Conservation (phyloP, 805 yeast genomes). For the Candida odintsovae region DNA sequence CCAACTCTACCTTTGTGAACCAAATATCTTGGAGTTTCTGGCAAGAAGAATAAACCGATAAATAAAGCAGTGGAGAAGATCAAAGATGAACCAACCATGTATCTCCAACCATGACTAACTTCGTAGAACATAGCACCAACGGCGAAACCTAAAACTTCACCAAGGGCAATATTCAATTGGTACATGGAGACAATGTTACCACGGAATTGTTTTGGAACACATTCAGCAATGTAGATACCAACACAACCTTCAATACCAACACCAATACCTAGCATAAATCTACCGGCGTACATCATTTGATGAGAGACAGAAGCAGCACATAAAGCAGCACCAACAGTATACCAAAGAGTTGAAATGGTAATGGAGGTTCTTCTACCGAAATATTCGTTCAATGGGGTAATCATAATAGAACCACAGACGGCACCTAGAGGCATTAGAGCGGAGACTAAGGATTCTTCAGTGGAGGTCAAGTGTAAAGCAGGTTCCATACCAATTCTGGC, state of each 20-base stretch:
- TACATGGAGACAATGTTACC: conserved; percentile 58
- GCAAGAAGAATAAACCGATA: conserved; percentile 46
- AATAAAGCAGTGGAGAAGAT: conserved; percentile 49
- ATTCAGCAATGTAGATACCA: conserved; percentile 57
- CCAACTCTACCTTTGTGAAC: conserved; percentile 46
- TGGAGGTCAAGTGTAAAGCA: conserved; percentile 33
- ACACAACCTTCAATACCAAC: conserved; percentile 66
- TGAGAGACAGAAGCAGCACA: conserved; percentile 46
- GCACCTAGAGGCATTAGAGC: conserved; percentile 69
- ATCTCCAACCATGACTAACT: conserved; percentile 58
- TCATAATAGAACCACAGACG: conserved; percentile 52
- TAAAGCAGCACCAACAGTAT: conserved; percentile 54
- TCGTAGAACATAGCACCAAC: conserved; percentile 56
- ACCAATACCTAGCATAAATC: conserved; percentile 57
- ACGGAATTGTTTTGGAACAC: conserved; percentile 50
- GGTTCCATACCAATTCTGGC: conserved; percentile 47
- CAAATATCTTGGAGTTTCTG: conserved; percentile 56
- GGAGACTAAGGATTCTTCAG: conserved; percentile 47
- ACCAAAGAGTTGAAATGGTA: conserved; percentile 51
- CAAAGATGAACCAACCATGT: conserved; percentile 58
- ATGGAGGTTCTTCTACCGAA: conserved; percentile 53
- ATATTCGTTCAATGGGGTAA: conserved; percentile 51
- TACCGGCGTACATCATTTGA: conserved; percentile 51
- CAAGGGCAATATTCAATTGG: conserved; percentile 60
- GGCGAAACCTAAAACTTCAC: conserved; percentile 61